Evolutionary conservation across 805 yeast genomes (phyloP).

Genomic region (Cyberlindnera bimundalis): DNA sequence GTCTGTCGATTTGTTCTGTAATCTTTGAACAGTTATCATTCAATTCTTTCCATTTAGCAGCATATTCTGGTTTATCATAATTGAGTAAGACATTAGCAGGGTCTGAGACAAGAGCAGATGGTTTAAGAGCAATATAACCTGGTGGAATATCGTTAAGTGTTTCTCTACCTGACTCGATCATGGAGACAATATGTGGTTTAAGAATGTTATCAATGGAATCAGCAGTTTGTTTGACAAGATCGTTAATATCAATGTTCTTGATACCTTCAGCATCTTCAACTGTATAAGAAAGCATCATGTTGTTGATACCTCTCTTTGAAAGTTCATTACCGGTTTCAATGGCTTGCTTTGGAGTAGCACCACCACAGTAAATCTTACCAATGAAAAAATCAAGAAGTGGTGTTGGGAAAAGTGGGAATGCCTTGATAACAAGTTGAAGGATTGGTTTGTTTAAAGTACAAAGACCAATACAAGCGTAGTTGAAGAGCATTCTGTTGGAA

Average conservation of each 20-base stretch:
- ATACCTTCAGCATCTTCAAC: constrained; percentile 90
- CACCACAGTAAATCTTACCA: constrained; percentile 87
- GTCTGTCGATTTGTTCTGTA: constrained; percentile 51
- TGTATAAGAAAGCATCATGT: constrained; percentile 93
- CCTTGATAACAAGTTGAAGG: constrained; percentile 54
- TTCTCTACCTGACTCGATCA: constrained; percentile 40
- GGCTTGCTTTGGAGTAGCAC: constrained; percentile 72
- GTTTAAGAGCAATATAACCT: constrained; percentile 90
- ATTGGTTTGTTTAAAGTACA: constrained; percentile 65
- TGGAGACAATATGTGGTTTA: constrained; percentile 64
- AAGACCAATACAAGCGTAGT: constrained; percentile 64
- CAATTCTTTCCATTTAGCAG: constrained; percentile 51
- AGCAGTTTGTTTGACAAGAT: constrained; percentile 61
- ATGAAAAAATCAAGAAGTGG: constrained; percentile 66
- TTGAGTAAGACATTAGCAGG: constrained; percentile 72
- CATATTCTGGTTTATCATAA: constrained; percentile 50
- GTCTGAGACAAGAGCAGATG: constrained; percentile 79
- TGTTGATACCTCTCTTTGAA: constrained; percentile 72
- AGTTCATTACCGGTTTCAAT: constrained; percentile 65
- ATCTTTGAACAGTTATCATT: constrained; percentile 64
- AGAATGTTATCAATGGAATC: constrained; percentile 64
- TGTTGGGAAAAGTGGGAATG: constrained; percentile 75
- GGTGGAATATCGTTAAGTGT: constrained; percentile 73
- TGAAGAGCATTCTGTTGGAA: constrained; percentile 52
- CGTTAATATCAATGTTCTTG: constrained; percentile 51